Evolutionary conservation across 805 yeast genomes (phyloP), one percentile per base, ranked within the genome.

Genomic region (Candida ulmi): DNA sequence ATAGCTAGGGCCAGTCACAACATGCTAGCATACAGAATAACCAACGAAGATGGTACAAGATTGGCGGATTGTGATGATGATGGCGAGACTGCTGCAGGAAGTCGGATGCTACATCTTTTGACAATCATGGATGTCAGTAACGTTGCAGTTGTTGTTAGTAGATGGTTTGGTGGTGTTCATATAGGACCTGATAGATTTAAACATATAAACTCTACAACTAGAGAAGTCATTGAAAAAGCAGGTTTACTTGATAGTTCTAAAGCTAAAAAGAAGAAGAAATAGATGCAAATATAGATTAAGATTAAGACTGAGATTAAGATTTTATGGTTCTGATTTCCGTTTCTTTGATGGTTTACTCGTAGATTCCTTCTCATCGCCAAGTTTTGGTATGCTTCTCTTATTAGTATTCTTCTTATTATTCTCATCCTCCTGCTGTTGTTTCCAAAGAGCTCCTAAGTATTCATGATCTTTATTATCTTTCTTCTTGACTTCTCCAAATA

Each of bases 11-110:
- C 96, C 0, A 58, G 73, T 1, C 98, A 91, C 60, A 81, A 82
- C 44, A 93, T 93, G 80, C 74, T 79, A 13, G 93, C 96, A 0
- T 90, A 91, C 83, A 66, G 98, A 46, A 82, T 93, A 3, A 69
- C 69, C 40, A 66, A 69, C 16, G 32, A 37, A 4, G 52, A 63
- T 21, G 86, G 80, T 0, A 73, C 78, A 0, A 68, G 72, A 28
- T 73, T 70, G 35, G 93, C 86, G 51, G 97, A 93, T 51, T 88
- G 86, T 51, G 97, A 93, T 55, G 98, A 93, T 58, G 99, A 91
- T 56, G 99, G 99, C 3, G 99, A 93, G 56, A 73, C 95, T 0
- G 98, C 98, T 1, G 96, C 98, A 1, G 99, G 99, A 9, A 78
- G 90, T 5, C 66, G 96, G 42, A 65, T 90, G 70, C 61, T 88